Evolutionary conservation across 257 asterid genomes (phyloP).

Genomic region (Solanum paucissectum): DNA sequence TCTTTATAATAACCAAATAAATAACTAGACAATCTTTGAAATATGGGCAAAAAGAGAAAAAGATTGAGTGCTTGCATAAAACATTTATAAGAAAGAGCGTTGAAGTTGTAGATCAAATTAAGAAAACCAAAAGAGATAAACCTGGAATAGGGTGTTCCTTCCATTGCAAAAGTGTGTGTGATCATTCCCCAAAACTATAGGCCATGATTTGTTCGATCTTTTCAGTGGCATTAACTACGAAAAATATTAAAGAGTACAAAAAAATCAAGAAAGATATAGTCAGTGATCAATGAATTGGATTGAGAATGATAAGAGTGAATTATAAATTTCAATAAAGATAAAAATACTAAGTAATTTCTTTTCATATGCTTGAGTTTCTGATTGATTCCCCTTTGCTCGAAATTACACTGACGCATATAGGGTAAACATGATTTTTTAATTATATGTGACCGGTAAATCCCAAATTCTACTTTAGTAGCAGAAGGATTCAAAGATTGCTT

Average conservation of each 20-base stretch:
- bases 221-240: background rate
- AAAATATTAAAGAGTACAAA: background rate
- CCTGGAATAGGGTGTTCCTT: constrained; percentile 22
- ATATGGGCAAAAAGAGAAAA: background rate
- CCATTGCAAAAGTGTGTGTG: constrained; percentile 9
- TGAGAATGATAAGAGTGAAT: background rate
- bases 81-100: background rate
- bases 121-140: background rate
- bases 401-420: too few species aligned
- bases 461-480: background rate
- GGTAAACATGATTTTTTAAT: background rate
- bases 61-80: background rate
- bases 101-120: background rate
- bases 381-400: background rate
- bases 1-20: background rate
- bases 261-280: background rate
- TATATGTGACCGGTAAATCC: too few species aligned
- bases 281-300: background rate
- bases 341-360: background rate
- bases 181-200: background rate
- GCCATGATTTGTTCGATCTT: background rate
- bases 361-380: background rate
- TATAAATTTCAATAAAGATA: background rate
- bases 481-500: background rate
- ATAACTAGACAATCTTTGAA: background rate